Evolutionary conservation across 108 stramenopile species (phyloP).

Genomic region (Cyclotella sp.): DNA sequence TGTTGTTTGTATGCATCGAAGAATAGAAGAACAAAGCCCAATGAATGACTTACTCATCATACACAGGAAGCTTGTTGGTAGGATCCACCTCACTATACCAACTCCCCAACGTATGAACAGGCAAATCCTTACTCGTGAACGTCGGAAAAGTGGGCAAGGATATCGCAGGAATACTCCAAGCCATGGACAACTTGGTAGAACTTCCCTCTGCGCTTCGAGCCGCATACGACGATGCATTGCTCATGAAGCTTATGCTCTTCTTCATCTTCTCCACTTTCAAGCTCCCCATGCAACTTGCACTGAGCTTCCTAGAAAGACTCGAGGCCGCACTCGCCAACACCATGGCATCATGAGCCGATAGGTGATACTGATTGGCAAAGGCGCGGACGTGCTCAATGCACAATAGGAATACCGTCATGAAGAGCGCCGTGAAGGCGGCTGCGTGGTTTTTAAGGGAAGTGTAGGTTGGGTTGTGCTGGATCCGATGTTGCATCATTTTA

Average conservation of each 20-base stretch:
- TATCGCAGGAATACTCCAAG: slow-evolving; percentile 46
- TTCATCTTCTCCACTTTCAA: slow-evolving; percentile 17
- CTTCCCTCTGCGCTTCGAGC: slow-evolving; percentile 5
- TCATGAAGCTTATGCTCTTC: slow-evolving; percentile 18
- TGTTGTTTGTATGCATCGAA: not conserved
- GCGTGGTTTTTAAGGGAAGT: slow-evolving; percentile 34
- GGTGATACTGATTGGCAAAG: slow-evolving; percentile 51
- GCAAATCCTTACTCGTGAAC: slow-evolving; percentile 45
- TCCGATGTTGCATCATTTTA: not conserved
- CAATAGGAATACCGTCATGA: slow-evolving; percentile 49
- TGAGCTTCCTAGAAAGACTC: slow-evolving; percentile 31
- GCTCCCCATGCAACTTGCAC: slow-evolving; percentile 18
- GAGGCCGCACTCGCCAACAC: slow-evolving; percentile 49
- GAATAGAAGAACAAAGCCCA: not conserved
- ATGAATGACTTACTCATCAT: slow-evolving; percentile 51
- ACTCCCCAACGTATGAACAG: slow-evolving; percentile 46
- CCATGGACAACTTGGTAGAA: slow-evolving; percentile 39
- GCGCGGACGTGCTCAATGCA: slow-evolving; percentile 51
- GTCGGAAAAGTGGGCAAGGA: slow-evolving; percentile 40
- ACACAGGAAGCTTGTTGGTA: slow-evolving; percentile 53
- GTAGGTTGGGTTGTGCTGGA: not conserved
- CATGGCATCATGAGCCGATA: slow-evolving; percentile 48
- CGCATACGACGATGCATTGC: not conserved
- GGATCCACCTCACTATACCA: slow-evolving; percentile 56
- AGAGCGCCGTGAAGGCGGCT: slow-evolving; percentile 46